These are phyloP conservation scores for Hibiscus mutabilis DNA, from an alignment of 345 rosid species.

Conservation along the genomic window DNA sequence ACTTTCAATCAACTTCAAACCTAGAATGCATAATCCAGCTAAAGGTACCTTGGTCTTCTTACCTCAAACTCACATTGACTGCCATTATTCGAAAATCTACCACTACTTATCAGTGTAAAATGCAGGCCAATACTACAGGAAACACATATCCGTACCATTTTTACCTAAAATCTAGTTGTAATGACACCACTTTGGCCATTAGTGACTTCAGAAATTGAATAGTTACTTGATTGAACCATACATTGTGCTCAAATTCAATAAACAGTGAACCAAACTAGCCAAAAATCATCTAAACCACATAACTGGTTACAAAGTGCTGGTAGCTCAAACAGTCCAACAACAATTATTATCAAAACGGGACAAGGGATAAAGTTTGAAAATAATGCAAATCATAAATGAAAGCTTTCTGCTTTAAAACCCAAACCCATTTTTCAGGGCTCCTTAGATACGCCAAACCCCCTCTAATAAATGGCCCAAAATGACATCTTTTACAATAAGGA, in stretches of 20 bases:
- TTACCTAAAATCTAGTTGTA: not conserved
- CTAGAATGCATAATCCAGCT: not conserved
- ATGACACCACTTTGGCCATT: not conserved
- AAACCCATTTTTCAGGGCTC: constrained; percentile 10
- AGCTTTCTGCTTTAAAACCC: not conserved
- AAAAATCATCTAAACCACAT: not conserved
- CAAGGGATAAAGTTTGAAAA: not conserved
- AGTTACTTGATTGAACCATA: not conserved
- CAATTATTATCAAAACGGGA: not conserved
- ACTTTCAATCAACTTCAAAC: not conserved
- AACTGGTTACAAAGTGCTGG: not conserved
- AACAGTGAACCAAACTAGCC: not conserved
- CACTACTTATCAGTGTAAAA: not conserved
- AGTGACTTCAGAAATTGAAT: not conserved
- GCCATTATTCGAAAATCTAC: not conserved
- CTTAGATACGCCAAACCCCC: not conserved
- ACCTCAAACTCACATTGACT: not conserved
- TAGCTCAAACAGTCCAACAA: not conserved
- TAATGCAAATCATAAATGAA: not conserved
- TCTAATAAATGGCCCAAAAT: constrained; percentile 1
- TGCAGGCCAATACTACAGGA: not conserved
- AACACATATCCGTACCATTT: not conserved
- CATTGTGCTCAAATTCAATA: not conserved
- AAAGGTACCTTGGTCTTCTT: not conserved
- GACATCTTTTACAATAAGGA: not conserved